Conservation (phyloP, 2,329 filamentous ascomycete genomes). For the Cladosporium phlei region DNA sequence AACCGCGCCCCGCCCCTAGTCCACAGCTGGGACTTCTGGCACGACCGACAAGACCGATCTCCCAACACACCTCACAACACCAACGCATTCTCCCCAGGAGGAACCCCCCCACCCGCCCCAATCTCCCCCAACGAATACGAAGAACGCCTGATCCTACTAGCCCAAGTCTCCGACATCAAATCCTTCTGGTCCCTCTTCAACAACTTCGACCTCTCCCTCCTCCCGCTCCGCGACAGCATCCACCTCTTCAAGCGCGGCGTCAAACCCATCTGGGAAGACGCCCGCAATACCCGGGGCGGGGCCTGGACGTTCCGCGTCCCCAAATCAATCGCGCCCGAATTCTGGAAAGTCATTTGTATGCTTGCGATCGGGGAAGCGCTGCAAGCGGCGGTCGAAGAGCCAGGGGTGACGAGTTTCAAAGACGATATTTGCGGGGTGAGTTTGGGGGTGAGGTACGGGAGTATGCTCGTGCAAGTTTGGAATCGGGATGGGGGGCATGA, state of each 20-base stretch:
- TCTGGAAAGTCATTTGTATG: slow-evolving; percentile 77
- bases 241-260: slow-evolving; percentile 79
- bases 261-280: slow-evolving; percentile 80
- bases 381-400: slow-evolving; percentile 62
- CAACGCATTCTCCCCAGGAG: background rate
- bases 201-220: slow-evolving; percentile 71
- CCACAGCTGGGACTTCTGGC: slow-evolving; percentile 51
- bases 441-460: slow-evolving; percentile 83
- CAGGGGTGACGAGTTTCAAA: slow-evolving; percentile 52
- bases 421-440: slow-evolving; percentile 85
- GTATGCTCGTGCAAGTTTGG: slow-evolving; percentile 85
- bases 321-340: slow-evolving; percentile 65
- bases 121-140: slow-evolving; percentile 36
- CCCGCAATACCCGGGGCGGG: slow-evolving; percentile 78
- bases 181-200: slow-evolving; percentile 52
- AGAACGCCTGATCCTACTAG: slow-evolving; percentile 43
- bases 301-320: slow-evolving; percentile 89
- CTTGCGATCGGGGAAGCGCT: slow-evolving; percentile 79
- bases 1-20: slow-evolving; percentile 43
- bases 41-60: slow-evolving; percentile 41
- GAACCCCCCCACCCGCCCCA: slow-evolving; percentile 7
- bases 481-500: slow-evolving; percentile 81
- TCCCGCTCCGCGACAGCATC: slow-evolving; percentile 62
- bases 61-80: slow-evolving; percentile 2
- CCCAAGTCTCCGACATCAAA: slow-evolving; percentile 43